Percentiles rank a stretch among this genome's conserved stretches.
Evolutionary conservation across 2,329 filamentous ascomycete species (phyloP).

Genomic region (Sarocladiaceae sp.): DNA sequence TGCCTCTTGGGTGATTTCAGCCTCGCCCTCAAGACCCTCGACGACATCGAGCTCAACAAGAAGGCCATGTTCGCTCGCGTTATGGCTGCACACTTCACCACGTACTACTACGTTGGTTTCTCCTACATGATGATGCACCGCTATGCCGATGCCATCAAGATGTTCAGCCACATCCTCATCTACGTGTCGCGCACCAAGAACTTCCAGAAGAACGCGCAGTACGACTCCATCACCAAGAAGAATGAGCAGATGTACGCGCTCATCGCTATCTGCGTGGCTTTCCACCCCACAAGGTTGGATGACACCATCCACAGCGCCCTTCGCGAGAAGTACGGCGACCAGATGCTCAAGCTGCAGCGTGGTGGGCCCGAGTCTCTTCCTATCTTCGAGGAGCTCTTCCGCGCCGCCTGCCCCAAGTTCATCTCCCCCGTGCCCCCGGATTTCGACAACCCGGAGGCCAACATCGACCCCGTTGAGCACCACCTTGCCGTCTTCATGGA

Average conservation of each 20-base stretch:
- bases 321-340: constrained; percentile 98
- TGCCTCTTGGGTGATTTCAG: constrained; percentile 96
- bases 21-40: constrained; percentile 95
- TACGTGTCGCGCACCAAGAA: constrained; percentile 99
- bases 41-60: constrained; percentile 99
- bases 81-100: constrained; percentile 99
- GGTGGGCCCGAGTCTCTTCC: constrained; percentile 93
- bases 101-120: constrained; percentile 99
- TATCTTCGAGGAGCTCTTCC: constrained; percentile 98
- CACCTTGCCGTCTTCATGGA: constrained; percentile 98
- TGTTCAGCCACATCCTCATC: constrained; percentile 99
- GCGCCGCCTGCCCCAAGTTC: constrained; percentile 97
- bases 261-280: constrained; percentile 97
- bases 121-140: constrained; percentile 99
- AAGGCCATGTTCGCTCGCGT: constrained; percentile 99
- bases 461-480: constrained; percentile 96
- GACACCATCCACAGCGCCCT: constrained; percentile 98
- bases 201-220: constrained; percentile 98
- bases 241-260: constrained; percentile 99
- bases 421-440: constrained; percentile 96
- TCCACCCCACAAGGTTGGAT: constrained; percentile 94
- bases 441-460: constrained; percentile 94
- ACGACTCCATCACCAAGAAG: constrained; percentile 99
- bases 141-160: constrained; percentile 98
- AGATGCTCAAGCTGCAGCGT: constrained; percentile 93